Percentiles rank a stretch among this genome's conserved stretches.
These are phyloP conservation scores for Exophiala bonariae DNA, from an alignment of 2,329 filamentous ascomycete genomes.

Conservation along the genomic window DNA sequence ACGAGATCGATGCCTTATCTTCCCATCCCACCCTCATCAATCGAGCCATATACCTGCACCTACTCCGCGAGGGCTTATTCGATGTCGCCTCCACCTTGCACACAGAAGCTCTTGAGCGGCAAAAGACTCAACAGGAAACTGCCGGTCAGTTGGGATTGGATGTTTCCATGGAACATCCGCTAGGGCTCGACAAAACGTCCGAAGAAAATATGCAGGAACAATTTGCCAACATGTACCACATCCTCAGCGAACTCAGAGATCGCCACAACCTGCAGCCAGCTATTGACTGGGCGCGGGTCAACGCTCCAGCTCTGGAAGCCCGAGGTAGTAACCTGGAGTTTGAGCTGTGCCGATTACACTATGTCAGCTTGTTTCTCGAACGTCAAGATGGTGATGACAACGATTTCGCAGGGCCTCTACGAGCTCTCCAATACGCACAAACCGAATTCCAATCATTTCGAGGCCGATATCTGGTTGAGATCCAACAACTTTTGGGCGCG, in stretches of 20 bases:
- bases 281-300: conserved; percentile 78
- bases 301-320: conserved; percentile 70
- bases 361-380: conserved; percentile 79
- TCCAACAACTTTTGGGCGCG: conserved; percentile 77
- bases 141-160: conserved; percentile 33
- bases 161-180: conserved; percentile 25
- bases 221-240: conserved; percentile 88
- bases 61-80: conserved; percentile 93
- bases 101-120: conserved; percentile 54
- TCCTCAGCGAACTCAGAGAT: conserved; percentile 74
- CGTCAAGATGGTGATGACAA: conserved; percentile 51
- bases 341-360: conserved; percentile 86
- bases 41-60: conserved; percentile 92
- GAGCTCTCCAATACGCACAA: conserved; percentile 75
- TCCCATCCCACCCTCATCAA: conserved; percentile 78
- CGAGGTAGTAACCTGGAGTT: conserved; percentile 93
- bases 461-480: conserved; percentile 72
- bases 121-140: conserved; percentile 29
- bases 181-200: conserved; percentile 24
- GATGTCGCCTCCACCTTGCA: conserved; percentile 83
- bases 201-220: conserved; percentile 61
- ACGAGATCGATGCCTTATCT: conserved; percentile 77
- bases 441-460: conserved; percentile 74
- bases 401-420: conserved; percentile 47
- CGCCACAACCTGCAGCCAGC: conserved; percentile 74